Percentiles rank a stretch among this genome's conserved stretches.
Evolutionary conservation across 2,329 filamentous ascomycete genomes (phyloP).

Genomic region (Paraphoma sp.): DNA sequence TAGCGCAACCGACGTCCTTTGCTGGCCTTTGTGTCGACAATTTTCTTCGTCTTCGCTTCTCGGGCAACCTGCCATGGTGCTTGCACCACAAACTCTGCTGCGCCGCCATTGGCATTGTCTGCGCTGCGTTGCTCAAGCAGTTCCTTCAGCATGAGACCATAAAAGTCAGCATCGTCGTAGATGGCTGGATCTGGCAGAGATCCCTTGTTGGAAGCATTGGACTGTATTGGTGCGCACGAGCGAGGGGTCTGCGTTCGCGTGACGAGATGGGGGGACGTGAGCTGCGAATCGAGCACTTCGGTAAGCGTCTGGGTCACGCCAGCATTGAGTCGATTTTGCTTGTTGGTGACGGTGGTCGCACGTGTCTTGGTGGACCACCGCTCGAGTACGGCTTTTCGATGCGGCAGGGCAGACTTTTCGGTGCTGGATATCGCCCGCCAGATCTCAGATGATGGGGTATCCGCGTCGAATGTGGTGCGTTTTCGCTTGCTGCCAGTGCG

Average conservation of each 20-base stretch:
- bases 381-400: slow-evolving; percentile 76
- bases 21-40: slow-evolving; percentile 91
- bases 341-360: slow-evolving; percentile 60
- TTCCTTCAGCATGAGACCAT: slow-evolving; percentile 90
- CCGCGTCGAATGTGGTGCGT: slow-evolving; percentile 55
- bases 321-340: slow-evolving; percentile 65
- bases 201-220: slow-evolving; percentile 42
- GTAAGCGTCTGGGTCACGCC: slow-evolving; percentile 67
- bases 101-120: slow-evolving; percentile 55
- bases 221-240: slow-evolving; percentile 77
- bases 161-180: slow-evolving; percentile 95
- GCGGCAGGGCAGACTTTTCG: slow-evolving; percentile 65
- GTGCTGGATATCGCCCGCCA: slow-evolving; percentile 74
- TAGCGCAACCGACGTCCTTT: slow-evolving; percentile 95
- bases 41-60: slow-evolving; percentile 82
- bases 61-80: slow-evolving; percentile 69
- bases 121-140: slow-evolving; percentile 87
- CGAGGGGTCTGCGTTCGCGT: slow-evolving; percentile 74
- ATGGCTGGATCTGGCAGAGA: slow-evolving; percentile 55
- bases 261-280: slow-evolving; percentile 71
- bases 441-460: slow-evolving; percentile 68
- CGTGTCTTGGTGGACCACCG: slow-evolving; percentile 89
- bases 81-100: slow-evolving; percentile 57
- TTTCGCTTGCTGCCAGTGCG: slow-evolving; percentile 67
- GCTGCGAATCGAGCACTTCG: slow-evolving; percentile 72